phyloP scores from a whole-genome alignment of 495 filamentous ascomycete species.

The Coniosporium apollinis region DNA sequence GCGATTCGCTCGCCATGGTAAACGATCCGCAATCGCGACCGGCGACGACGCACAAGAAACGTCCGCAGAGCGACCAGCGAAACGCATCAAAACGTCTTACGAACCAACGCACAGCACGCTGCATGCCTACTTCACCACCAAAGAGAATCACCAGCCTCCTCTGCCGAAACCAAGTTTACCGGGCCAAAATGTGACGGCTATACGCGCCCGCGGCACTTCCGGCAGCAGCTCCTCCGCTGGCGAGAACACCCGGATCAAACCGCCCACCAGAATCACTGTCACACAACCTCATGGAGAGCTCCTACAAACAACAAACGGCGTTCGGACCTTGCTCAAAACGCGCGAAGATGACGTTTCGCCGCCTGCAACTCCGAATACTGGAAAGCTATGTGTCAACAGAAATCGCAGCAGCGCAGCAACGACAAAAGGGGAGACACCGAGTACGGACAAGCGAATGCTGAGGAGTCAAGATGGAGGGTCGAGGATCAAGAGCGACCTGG shows the following conservation, averaged over 20 bases:
- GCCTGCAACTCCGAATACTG: neutral
- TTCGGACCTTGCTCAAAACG: constrained; percentile 10
- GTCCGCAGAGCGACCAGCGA: too few species aligned
- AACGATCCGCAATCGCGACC: constrained; percentile 7
- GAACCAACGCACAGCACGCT: too few species aligned
- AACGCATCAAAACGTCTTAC: too few species aligned
- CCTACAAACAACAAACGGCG: constrained; percentile 20
- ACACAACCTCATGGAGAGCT: constrained; percentile 20
- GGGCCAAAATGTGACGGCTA: constrained; percentile 5
- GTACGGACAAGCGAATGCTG: constrained; percentile 24
- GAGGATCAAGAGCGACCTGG: constrained; percentile 72
- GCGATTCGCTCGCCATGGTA: constrained; percentile 6
- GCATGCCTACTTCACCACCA: too few species aligned
- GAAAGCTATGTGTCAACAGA: too few species aligned
- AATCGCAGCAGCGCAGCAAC: too few species aligned
- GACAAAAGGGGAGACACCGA: constrained; percentile 1
- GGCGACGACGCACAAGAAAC: constrained; percentile 1
- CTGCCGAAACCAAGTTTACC: constrained; percentile 6
- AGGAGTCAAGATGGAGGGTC: constrained; percentile 29
- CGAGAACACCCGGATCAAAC: too few species aligned
- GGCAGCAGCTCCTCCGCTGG: constrained; percentile 1
- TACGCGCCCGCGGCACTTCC: neutral
- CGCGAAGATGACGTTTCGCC: constrained; percentile 13
- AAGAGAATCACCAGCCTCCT: constrained; percentile 3
- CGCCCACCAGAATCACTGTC: constrained; percentile 20